Evolutionary conservation across 768 basidiomycete species (phyloP), one percentile per base, ranked within the genome.

Genomic region (Trametes sanguinea): DNA sequence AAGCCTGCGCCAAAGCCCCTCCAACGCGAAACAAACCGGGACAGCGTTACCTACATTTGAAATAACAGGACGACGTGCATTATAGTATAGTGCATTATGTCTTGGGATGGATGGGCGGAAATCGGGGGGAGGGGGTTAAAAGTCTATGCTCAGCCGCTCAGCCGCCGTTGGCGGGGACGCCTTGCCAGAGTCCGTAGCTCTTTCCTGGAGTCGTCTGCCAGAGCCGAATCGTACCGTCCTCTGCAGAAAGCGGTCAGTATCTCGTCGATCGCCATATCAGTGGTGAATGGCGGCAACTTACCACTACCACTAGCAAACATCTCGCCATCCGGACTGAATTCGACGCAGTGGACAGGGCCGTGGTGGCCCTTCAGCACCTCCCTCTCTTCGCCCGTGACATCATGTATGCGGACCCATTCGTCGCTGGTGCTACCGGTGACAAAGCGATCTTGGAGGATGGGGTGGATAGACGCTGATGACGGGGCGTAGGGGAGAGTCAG

Each of bases 121-220:
- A 37, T 6, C 35, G 35, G 6, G 11, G 35, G 35, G 11, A 37
- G 35, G 35, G 45, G 27, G 30, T 22, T 22, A 50, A 61, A 30
- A 11, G 61, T 51, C 66, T 66, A 45, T 59, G 4, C 64, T 73
- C 73, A 80, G 65, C 75, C 76, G 61, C 64, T 73, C 73, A 80
- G 65, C 75, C 76, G 62, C 78, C 79, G 63, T 80, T 83, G 46
- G 75, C 69, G 67, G 77, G 63, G 39, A 69, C 72, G 27, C 89
- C 89, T 75, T 90, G 88, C 91, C 91, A 98, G 64, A 97, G 79
- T 50, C 96, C 96, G 69, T 98, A 98, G 7, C 85, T 82, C 75
- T 92, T 96, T 10, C 92, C 90, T 9, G 95, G 95, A 8, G 86
- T 93, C n/a, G 92, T 96, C 77, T 97, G 96, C 95, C 95, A 98